Evolutionary conservation across 2,329 filamentous ascomycete genomes (phyloP).

Genomic region (Trichophyton equinum): DNA sequence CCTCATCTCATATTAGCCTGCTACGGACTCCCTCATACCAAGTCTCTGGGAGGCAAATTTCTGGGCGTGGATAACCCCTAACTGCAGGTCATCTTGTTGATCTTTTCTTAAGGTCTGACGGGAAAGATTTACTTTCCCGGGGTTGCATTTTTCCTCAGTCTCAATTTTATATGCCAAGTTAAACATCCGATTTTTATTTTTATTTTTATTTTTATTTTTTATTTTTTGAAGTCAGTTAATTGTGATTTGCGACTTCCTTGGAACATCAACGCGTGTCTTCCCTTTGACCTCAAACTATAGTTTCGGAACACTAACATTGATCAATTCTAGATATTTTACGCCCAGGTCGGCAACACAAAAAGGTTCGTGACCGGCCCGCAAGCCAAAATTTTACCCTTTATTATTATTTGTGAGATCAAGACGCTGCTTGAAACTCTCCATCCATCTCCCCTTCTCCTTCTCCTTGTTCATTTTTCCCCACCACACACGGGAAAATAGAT

Average conservation of each 20-base stretch:
- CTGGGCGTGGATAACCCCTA: neutral
- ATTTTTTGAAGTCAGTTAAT: too few relatives aligned
- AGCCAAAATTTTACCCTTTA: neutral
- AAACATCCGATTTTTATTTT: neutral
- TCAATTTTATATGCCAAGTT: neutral
- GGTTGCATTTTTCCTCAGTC: neutral
- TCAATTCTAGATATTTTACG: neutral
- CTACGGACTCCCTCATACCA: neutral
- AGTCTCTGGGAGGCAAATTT: neutral
- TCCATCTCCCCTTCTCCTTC: too few relatives aligned
- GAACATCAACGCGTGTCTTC: neutral
- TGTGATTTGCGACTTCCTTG: too few relatives aligned
- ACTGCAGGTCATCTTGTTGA: neutral
- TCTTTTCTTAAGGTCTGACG: neutral
- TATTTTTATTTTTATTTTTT: neutral
- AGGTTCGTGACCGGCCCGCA: constrained; percentile 1
- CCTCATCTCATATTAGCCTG: neutral
- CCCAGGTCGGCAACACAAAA: neutral
- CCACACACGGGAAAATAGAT: neutral
- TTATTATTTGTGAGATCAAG: too few relatives aligned
- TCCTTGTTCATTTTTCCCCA: too few relatives aligned
- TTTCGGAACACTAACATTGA: neutral
- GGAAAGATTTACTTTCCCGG: neutral
- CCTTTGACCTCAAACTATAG: neutral
- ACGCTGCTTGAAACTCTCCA: too few relatives aligned